Evolutionary conservation across 768 basidiomycete species (phyloP).

Genomic region (Lentinula guzmanii): DNA sequence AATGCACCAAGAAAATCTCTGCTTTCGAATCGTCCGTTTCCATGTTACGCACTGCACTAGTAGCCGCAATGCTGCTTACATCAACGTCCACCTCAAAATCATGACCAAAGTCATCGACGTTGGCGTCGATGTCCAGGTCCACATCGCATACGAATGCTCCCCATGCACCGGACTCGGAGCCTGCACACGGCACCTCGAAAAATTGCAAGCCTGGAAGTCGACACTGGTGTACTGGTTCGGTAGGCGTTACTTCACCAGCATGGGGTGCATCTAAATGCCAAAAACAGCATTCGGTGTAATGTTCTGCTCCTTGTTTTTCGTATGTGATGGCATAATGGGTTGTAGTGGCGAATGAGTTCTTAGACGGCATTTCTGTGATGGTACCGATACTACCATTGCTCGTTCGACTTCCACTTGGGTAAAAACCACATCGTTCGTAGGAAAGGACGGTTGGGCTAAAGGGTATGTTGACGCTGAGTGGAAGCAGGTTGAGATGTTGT

Average conservation of each 20-base stretch:
- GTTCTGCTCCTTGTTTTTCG: not conserved
- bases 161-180: slow-evolving; percentile 1
- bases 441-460: not conserved
- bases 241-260: not conserved
- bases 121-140: not conserved
- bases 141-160: not conserved
- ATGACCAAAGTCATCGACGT: not conserved
- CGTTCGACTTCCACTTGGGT: not conserved
- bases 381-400: not conserved
- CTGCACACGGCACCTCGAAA: not conserved
- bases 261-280: not conserved
- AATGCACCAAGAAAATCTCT: not conserved
- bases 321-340: not conserved
- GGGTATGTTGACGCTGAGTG: not conserved
- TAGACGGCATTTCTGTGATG: not conserved
- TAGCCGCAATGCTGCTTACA: not conserved
- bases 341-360: not conserved
- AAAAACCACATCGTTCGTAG: not conserved
- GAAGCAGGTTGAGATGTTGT: not conserved
- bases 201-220: not conserved
- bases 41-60: not conserved
- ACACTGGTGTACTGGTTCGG: not conserved
- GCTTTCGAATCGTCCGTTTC: not conserved
- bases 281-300: not conserved
- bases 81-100: slow-evolving; percentile 1